Conservation (phyloP, 2,329 filamentous ascomycete genomes). For the Aspergillus spinulosporus region DNA sequence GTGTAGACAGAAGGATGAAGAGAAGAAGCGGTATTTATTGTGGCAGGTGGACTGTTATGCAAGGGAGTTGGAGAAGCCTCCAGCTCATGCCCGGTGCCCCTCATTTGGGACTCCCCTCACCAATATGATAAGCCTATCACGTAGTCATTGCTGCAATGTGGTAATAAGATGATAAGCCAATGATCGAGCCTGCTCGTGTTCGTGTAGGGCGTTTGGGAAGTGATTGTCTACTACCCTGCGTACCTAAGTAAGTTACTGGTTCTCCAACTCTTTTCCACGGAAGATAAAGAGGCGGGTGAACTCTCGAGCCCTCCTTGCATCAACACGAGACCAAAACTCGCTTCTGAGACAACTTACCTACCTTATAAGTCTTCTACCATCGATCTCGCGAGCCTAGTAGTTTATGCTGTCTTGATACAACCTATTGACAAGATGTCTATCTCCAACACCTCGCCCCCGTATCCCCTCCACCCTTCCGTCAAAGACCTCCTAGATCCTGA, state of each 20-base stretch:
- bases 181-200: neutral
- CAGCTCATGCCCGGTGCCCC: neutral
- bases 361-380: neutral
- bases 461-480: slow-evolving; percentile 53
- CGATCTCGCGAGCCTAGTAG: neutral
- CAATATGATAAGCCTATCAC: neutral
- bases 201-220: neutral
- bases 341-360: neutral
- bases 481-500: slow-evolving; percentile 50
- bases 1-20: neutral
- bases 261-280: neutral
- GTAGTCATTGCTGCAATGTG: neutral
- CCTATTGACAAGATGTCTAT: slow-evolving; percentile 20
- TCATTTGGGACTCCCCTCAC: slow-evolving; percentile 7
- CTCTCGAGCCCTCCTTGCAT: slow-evolving; percentile 5
- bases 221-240: no score
- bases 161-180: neutral
- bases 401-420: neutral
- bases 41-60: neutral
- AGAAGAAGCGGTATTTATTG: slow-evolving; percentile 1
- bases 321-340: neutral
- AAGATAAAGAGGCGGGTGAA: neutral
- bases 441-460: slow-evolving; percentile 38
- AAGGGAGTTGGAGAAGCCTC: slow-evolving; percentile 1
- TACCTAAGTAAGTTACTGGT: neutral